Evolutionary conservation across 306 rosid genomes (phyloP).

Genomic region (Lupinus albus): DNA sequence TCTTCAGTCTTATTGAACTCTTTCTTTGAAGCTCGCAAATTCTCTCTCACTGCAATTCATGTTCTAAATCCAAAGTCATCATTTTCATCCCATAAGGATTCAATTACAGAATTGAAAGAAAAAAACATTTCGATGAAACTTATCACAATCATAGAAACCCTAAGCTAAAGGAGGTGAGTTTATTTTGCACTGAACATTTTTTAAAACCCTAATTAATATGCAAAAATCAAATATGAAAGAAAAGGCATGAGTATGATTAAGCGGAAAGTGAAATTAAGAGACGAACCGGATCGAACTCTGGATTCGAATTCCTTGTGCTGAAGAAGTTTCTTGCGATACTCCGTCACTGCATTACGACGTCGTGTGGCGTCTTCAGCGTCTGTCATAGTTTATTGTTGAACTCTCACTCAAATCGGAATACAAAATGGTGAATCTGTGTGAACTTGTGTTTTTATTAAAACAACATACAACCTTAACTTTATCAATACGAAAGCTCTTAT

Average conservation of each 20-base stretch:
- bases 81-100: too few relatives aligned
- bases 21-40: slow-evolving; percentile 57
- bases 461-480: too few relatives aligned
- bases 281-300: slow-evolving; percentile 66
- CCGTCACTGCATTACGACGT: slow-evolving; percentile 58
- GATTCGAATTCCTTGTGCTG: slow-evolving; percentile 76
- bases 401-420: neutral
- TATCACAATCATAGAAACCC: neutral
- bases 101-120: neutral
- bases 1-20: slow-evolving; percentile 75
- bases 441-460: neutral
- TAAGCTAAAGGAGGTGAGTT: neutral
- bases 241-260: neutral
- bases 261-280: neutral
- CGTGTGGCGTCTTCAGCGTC: slow-evolving; percentile 62
- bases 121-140: neutral
- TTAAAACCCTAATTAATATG: slow-evolving; percentile 10
- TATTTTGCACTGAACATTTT: neutral
- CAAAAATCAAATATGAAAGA: neutral
- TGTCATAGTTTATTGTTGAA: slow-evolving; percentile 38
- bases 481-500: too few relatives aligned
- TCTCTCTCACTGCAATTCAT: slow-evolving; percentile 59
- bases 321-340: slow-evolving; percentile 68
- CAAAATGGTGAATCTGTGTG: neutral
- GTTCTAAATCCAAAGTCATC: too few relatives aligned